These are phyloP conservation scores for Phalaenopsis hybrid DNA, from an alignment of 116 monocot genomes.

Conservation along the genomic window DNA sequence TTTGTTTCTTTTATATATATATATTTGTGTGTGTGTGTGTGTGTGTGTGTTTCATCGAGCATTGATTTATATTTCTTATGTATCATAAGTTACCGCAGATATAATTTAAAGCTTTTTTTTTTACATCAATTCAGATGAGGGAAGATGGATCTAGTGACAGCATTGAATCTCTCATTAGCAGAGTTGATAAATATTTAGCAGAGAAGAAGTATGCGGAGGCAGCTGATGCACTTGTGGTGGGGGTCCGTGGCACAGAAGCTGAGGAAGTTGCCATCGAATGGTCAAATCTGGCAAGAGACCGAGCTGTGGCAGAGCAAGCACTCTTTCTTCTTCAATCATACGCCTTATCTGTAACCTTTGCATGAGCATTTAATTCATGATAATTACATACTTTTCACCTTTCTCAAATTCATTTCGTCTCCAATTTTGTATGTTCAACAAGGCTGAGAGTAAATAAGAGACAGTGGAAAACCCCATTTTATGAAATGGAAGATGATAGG, in stretches of 20 bases:
- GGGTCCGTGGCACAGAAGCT: slow-evolving; percentile 70
- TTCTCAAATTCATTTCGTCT: background rate
- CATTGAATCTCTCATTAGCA: slow-evolving; percentile 76
- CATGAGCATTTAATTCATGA: slow-evolving; percentile 12
- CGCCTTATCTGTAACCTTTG: slow-evolving; percentile 60
- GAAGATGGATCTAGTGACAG: slow-evolving; percentile 56
- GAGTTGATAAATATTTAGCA: slow-evolving; percentile 56
- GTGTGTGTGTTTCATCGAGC: background rate
- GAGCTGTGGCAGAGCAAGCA: slow-evolving; percentile 85
- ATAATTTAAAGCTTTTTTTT: background rate
- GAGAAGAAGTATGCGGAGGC: slow-evolving; percentile 75
- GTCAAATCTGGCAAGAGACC: slow-evolving; percentile 62
- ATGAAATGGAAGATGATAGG: too few species aligned
- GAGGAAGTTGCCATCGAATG: slow-evolving; percentile 45
- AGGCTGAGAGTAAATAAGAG: background rate
- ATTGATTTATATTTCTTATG: background rate
- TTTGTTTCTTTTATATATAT: too few species aligned
- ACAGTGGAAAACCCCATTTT: background rate
- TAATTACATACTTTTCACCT: background rate
- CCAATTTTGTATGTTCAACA: background rate
- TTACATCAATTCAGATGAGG: slow-evolving; percentile 40
- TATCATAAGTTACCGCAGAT: background rate
- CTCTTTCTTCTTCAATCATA: slow-evolving; percentile 81
- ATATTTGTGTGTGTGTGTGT: too few species aligned
- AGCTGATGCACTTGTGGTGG: slow-evolving; percentile 67